phyloP scores from a whole-genome alignment of 2,329 filamentous ascomycete species.

The Nannizzia gypsea region DNA sequence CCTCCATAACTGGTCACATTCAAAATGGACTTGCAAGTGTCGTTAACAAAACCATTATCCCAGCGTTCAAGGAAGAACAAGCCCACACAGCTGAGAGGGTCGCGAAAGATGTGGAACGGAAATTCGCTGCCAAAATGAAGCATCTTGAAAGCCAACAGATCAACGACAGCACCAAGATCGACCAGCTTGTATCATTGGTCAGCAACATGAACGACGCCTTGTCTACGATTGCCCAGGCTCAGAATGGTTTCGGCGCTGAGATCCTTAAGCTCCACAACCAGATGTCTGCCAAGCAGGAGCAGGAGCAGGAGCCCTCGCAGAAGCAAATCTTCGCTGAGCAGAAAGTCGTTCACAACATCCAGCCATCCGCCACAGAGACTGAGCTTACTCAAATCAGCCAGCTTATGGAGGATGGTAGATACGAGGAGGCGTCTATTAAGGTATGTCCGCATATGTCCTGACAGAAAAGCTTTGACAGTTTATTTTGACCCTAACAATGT shows the following conservation, averaged over 20 bases:
- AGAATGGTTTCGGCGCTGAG: slow-evolving; percentile 32
- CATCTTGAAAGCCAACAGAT: slow-evolving; percentile 42
- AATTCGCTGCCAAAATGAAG: slow-evolving; percentile 41
- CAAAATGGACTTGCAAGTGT: slow-evolving; percentile 55
- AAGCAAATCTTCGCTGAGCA: slow-evolving; percentile 9
- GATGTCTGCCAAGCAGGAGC: slow-evolving; percentile 18
- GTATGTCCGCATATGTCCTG: slow-evolving; percentile 20
- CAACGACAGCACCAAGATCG: slow-evolving; percentile 47
- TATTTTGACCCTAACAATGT: slow-evolving; percentile 5
- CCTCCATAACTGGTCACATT: slow-evolving; percentile 54
- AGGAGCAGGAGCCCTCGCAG: slow-evolving; percentile 13
- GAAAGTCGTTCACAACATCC: slow-evolving; percentile 5
- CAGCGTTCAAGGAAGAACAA: slow-evolving; percentile 54
- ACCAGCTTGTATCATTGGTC: slow-evolving; percentile 47
- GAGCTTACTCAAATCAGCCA: slow-evolving; percentile 33
- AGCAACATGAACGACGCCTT: slow-evolving; percentile 43
- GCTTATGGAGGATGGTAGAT: slow-evolving; percentile 29
- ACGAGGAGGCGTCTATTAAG: slow-evolving; percentile 37
- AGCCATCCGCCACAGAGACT: slow-evolving; percentile 24
- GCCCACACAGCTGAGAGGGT: slow-evolving; percentile 56
- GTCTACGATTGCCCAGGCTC: slow-evolving; percentile 32
- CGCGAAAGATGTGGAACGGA: slow-evolving; percentile 55
- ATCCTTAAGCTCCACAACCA: slow-evolving; percentile 27
- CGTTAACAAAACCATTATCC: slow-evolving; percentile 52
- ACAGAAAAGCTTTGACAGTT: neutral